Evolutionary conservation across 148 eudicot species (phyloP), one percentile per base, ranked within the genome.

Genomic region (Rhododendron ovatum): DNA sequence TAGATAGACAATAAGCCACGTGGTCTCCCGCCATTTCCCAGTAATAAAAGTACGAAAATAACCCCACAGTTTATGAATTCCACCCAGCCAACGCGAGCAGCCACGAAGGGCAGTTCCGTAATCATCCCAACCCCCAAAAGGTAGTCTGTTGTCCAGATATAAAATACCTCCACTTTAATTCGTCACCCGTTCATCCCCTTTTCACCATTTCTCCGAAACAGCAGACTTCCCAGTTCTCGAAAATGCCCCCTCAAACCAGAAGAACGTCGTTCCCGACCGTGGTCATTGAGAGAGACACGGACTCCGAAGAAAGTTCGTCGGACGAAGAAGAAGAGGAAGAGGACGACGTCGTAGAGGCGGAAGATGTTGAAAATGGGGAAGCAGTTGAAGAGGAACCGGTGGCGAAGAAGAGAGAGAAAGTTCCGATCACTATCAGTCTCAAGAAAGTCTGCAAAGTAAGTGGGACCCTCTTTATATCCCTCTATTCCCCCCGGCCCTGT

Each of bases 381-480:
- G 84, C 73, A 13, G 81, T 15, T 6, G 73, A 30, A 47, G 88
- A 83, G 35, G 84, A 22, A 14, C 89, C 76, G 47, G 86, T 80
- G 18, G 48, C 33, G 20, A 89, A 85, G 86, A 90, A 74, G 84
- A 90, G 63, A 78, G 89, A 59, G 86, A 95, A 91, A 86, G 89
- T 83, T 15, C 98, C 94, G 4, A 94, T 96, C 51, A 92, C 94
- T 63, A 94, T 96, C 71, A 91, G 90, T 87, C 94, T 96, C 55
- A 93, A 92, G 86, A 96, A 93, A 91, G 94, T 94, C 67, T 96
- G 99, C 90, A 96, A 96, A 90, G 99, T 96, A 86, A 83, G 81
- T 71, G 37, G 24, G 22, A 35, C 28, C 6, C 57, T 17, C 9
- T n/a, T 14, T 41, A 30, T 33, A 17, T 39, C 28, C 24, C 17